phyloP scores from a whole-genome alignment of 805 yeast species.

The Clavispora vitiphila region DNA sequence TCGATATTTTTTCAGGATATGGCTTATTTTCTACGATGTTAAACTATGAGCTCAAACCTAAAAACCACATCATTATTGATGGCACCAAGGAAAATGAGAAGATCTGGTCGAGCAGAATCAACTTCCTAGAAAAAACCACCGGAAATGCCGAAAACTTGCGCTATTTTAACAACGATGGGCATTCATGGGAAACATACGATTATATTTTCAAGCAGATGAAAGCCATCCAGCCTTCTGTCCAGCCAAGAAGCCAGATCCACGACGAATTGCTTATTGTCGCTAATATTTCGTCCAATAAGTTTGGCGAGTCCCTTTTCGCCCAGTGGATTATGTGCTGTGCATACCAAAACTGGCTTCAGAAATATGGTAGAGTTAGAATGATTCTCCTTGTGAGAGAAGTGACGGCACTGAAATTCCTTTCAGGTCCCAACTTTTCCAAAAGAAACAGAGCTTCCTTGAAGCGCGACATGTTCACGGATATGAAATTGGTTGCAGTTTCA shows the following conservation, averaged over 20 bases:
- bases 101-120: constrained; percentile 26
- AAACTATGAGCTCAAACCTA: constrained; percentile 57
- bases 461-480: constrained; percentile 58
- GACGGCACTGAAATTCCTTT: constrained; percentile 54
- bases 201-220: constrained; percentile 44
- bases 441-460: constrained; percentile 64
- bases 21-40: constrained; percentile 60
- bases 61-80: constrained; percentile 61
- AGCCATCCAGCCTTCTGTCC: constrained; percentile 25
- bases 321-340: constrained; percentile 72
- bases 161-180: constrained; percentile 47
- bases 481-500: constrained; percentile 49
- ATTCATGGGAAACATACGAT: constrained; percentile 59
- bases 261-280: constrained; percentile 54
- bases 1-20: constrained; percentile 59
- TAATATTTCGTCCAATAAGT: constrained; percentile 45
- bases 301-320: constrained; percentile 64
- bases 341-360: constrained; percentile 68
- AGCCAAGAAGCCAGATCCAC: constrained; percentile 40
- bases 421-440: constrained; percentile 45
- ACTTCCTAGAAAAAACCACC: constrained; percentile 17
- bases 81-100: constrained; percentile 26
- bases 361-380: constrained; percentile 69
- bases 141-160: constrained; percentile 29
- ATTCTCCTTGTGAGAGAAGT: constrained; percentile 59